Conservation (phyloP, 2,329 filamentous ascomycete genomes). For the Trichoderma guizhouense region DNA sequence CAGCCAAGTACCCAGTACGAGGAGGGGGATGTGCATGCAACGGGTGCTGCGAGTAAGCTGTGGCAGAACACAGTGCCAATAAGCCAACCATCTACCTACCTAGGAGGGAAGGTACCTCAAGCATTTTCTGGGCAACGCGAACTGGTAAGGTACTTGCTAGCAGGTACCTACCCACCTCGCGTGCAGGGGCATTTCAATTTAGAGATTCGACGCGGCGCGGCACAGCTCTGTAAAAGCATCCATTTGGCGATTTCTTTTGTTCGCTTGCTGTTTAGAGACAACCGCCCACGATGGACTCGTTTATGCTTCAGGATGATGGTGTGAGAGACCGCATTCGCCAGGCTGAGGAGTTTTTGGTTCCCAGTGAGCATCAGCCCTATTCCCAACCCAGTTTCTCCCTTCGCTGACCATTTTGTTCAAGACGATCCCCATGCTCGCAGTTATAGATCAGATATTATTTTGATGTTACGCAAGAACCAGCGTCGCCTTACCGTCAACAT, state of each 20-base stretch:
- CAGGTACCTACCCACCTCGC: neutral
- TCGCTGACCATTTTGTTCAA: slow-evolving; percentile 25
- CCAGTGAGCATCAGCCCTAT: slow-evolving; percentile 54
- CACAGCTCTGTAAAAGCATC: neutral
- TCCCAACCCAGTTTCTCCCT: neutral
- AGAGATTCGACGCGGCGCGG: neutral
- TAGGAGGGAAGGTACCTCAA: neutral
- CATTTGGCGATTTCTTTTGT: neutral
- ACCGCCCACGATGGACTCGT: slow-evolving; percentile 59
- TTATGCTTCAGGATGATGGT: slow-evolving; percentile 79
- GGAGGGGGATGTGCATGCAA: neutral
- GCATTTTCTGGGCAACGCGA: neutral
- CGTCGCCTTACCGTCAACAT: slow-evolving; percentile 69
- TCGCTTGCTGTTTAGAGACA: neutral
- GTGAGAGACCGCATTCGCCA: slow-evolving; percentile 78
- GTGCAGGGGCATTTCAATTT: neutral
- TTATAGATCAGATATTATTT: slow-evolving; percentile 85
- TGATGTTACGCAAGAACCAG: slow-evolving; percentile 67
- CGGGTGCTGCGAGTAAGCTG: neutral
- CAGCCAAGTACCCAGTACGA: neutral
- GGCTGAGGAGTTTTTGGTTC: slow-evolving; percentile 91
- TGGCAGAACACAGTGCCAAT: neutral
- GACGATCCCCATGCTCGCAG: slow-evolving; percentile 59
- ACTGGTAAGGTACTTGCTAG: neutral
- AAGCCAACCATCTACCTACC: neutral